Conservation (phyloP, 2,329 filamentous ascomycete genomes). For the Aspergillus flavus region DNA sequence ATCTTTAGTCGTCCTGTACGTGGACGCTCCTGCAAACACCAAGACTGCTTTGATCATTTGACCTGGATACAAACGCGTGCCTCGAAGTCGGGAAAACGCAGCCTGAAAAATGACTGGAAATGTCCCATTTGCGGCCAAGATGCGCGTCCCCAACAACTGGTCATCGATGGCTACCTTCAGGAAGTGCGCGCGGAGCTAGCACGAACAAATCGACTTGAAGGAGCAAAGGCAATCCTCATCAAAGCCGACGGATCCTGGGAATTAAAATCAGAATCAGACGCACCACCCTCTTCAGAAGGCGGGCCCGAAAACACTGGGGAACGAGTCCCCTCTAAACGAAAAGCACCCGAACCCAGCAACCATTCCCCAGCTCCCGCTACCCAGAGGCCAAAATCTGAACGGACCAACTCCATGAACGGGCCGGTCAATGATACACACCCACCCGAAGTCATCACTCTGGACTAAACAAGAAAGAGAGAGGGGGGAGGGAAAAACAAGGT, state of each 20-base stretch:
- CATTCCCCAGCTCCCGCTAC: background rate
- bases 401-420: background rate
- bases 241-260: conserved; percentile 68
- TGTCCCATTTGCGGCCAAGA: conserved; percentile 83
- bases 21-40: conserved; percentile 69
- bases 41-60: conserved; percentile 87
- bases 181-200: conserved; percentile 62
- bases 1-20: conserved; percentile 74
- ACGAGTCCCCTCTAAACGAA: conserved; percentile 17
- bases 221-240: conserved; percentile 64
- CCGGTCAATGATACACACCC: background rate
- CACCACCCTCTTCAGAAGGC: conserved; percentile 2
- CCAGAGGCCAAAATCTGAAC: conserved; percentile 16
- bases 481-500: background rate
- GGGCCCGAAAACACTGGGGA: background rate
- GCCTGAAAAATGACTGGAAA: conserved; percentile 65
- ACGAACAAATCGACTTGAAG: conserved; percentile 49
- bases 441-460: conserved; percentile 26
- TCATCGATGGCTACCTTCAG: conserved; percentile 73
- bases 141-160: conserved; percentile 71
- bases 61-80: conserved; percentile 73
- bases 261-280: conserved; percentile 45
- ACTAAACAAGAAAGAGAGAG: conserved; percentile 13
- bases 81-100: conserved; percentile 47
- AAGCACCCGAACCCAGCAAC: conserved; percentile 15